Evolutionary conservation across 352 stramenopile species (phyloP), one percentile per base, ranked within the genome.

Genomic region (Blastocystis sp.): DNA sequence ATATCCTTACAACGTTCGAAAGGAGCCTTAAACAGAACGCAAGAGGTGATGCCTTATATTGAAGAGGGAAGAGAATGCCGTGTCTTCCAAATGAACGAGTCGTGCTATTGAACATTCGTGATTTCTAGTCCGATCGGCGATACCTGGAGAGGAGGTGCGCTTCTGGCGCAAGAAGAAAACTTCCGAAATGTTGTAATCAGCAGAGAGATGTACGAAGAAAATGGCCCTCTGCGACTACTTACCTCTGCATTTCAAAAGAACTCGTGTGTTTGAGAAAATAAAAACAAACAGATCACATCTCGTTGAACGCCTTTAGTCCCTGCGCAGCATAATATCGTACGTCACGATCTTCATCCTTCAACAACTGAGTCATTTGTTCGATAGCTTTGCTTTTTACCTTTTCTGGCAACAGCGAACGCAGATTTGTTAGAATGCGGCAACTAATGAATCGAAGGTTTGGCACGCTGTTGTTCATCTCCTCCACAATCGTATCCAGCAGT

Each of bases 361-460:
- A 2, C 47, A 68, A 34, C 56, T 84, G 43, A 6, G 37, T 84
- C 73, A 84, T 84, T 55, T 84, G 64, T 13, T 50, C 50, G 7
- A 66, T 15, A 34, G 39, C 47, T 29, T 39, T 66, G 20, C 20
- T 43, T 55, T 84, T 84, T 23, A 84, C 73, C 29, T 84, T 43
- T 34, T 29, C 73, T 18, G 73, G 73, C 4, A 84, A 55, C 54
- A 84, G n/a, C 18, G 43, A 18, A 26, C 53, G 18, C 73, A 84
- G 50, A 43, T 84, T 61, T 2, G 18, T 50, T 8, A 84, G n/a
- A 43, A 84, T 84, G 26, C 73, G 73, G 50, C 73, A 84, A 11
- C 47, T 68, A 26, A 84, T 84, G 73, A 84, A 84, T 43, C 73
- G 73, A 18, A 84, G 50, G 39, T 84, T 84, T 6, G 73, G 73